Base-by-base conservation (phyloP, 2,329 filamentous ascomycete species). In the Penicillium sumatraense region DNA sequence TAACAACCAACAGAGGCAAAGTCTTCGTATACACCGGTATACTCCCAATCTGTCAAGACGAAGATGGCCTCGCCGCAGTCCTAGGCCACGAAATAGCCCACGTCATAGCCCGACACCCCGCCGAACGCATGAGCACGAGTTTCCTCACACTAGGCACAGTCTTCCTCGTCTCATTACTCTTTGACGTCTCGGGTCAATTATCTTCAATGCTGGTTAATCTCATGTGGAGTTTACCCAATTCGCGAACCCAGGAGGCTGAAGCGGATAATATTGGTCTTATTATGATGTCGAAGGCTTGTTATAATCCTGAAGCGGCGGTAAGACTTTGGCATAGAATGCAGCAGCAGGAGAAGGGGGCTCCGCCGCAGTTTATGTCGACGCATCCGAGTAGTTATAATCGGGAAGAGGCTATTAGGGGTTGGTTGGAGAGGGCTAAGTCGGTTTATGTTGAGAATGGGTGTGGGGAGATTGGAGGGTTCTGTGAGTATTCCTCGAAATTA, bases 21-120 rank as follows among this genome's bases (percentile, higher is more conserved):
- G 84, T 87, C 1, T 87, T 88, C 60, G 84, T 88, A 1, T 86
- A 85, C 62, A 82, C 83, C 2, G 85, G 85, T 2, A 85, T 87
- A 9, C 63, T 87, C 13, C 81, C 82, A 3, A 70, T 86, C 21
- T 85, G 83, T 58, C 56, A 73, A 41, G 77, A 79, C 38, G 83
- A 87, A 31, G 80, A 86, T 61, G 83, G 83, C 0, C 71, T 87
- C 14, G 85, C 85, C 6, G 82, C 84, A 1, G 83, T 87, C 0
- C 67, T 88, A 16, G 83, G 83, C 0, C 85, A 88, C 65, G 85
- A 88, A 64, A 87, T 88, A 63, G 83, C 83, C 2, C 85, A 88
- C 67, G 84, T 86, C n/a, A 78, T 85, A 2, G 82, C 82, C 2
- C 80, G 81, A 51, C 83, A 85, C 61, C 69, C 74, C 1, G 81